Base-by-base conservation (phyloP, 441 rosid species). In the Eruca vesicaria region DNA sequence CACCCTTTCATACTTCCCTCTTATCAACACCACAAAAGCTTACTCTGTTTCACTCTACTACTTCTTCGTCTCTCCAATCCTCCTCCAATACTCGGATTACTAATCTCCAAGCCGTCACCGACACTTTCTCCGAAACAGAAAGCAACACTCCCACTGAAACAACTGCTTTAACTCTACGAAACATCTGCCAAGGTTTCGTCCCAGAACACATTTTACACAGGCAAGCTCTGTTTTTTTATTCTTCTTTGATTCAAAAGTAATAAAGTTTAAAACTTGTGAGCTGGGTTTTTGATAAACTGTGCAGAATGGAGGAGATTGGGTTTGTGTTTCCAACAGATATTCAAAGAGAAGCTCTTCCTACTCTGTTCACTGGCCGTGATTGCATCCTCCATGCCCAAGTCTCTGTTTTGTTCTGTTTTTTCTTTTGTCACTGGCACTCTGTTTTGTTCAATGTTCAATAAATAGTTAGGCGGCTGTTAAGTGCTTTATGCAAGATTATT, bases 361-460 rank as follows among this genome's bases (percentile, higher is more conserved):
- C 79, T 78, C 83, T 94, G 68, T 88, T 94, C 73, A 81, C 84
- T 0, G 87, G 96, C 41, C 85, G 68, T 58, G 98, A 91, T 59
- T 94, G 93, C 77, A 82, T 94, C 23, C 90, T 94, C 73, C 98
- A 94, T 72, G 94, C 97, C 53, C 97, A 91, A 92, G 98, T 89
- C 72, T 23, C 8, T n/a, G n/a, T n/a, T n/a, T n/a, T n/a, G n/a
- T n/a, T n/a, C n/a, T n/a, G n/a, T n/a, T n/a, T n/a, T n/a, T 78
- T 52, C 69, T 70, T 63, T 15, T 48, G 0, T 48, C 53, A 52
- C 84, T 4, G 26, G 26, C 28, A 43, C 14, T 74, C 28, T 79
- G 15, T 58, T 56, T 35, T 69, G 28, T 8, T 20, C 60, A 1
- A 23, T 23, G 26, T 23, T 23, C 26, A 23, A 23, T 1, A 23